phyloP scores from a whole-genome alignment of 2,329 filamentous ascomycete genomes.

The Phaeosphaeriaceae sp. region DNA sequence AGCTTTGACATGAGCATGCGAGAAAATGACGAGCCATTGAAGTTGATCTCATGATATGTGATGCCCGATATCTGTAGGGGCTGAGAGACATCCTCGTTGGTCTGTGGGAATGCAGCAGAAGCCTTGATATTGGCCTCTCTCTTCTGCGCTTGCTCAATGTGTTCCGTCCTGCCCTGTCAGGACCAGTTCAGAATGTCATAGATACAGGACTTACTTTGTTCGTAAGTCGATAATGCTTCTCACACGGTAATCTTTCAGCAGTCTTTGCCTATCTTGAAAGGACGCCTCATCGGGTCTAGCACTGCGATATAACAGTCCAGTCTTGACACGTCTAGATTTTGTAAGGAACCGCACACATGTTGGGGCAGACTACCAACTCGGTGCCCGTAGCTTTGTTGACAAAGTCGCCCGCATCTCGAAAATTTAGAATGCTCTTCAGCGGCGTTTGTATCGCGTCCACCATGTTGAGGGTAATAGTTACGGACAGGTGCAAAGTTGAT shows the following conservation, averaged over 20 bases:
- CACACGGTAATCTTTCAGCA: slow-evolving; percentile 68
- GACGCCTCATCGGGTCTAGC: slow-evolving; percentile 71
- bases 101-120: slow-evolving; percentile 54
- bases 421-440: slow-evolving; percentile 44
- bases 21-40: slow-evolving; percentile 77
- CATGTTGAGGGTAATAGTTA: background rate
- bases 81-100: slow-evolving; percentile 60
- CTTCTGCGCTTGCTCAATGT: slow-evolving; percentile 71
- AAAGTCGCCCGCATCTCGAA: slow-evolving; percentile 45
- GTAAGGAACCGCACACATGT: slow-evolving; percentile 6
- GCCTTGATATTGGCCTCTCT: slow-evolving; percentile 57
- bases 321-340: slow-evolving; percentile 28
- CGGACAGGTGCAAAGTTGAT: background rate
- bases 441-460: slow-evolving; percentile 17
- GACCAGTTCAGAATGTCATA: background rate
- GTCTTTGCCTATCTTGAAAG: slow-evolving; percentile 64
- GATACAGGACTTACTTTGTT: slow-evolving; percentile 64
- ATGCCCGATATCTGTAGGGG: slow-evolving; percentile 69
- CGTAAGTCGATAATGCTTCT: slow-evolving; percentile 80
- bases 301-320: slow-evolving; percentile 41
- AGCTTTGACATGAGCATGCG: slow-evolving; percentile 71
- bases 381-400: slow-evolving; percentile 32
- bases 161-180: slow-evolving; percentile 67
- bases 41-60: slow-evolving; percentile 70
- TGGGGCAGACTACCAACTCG: slow-evolving; percentile 13